Conservation (phyloP, 257 asterid species). For the Apocynum venetum region DNA sequence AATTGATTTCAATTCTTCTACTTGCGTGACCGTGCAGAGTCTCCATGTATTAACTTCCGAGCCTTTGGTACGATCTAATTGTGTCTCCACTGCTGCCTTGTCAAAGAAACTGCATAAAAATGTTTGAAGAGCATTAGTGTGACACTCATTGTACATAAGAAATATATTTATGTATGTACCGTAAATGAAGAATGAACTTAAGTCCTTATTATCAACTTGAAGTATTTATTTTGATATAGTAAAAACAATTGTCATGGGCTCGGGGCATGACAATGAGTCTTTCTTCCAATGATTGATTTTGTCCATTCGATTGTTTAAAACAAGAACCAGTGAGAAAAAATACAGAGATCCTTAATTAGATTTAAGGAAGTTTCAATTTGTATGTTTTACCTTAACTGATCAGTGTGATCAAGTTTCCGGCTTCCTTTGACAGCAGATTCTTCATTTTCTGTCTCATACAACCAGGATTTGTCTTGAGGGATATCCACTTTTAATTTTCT, state of each 20-base stretch:
- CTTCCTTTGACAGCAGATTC: conserved; percentile 53
- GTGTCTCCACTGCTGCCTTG: conserved; percentile 59
- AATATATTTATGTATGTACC: too few relatives aligned
- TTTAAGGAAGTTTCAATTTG: not conserved
- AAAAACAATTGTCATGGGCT: too few relatives aligned
- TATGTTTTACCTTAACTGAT: conserved; percentile 39
- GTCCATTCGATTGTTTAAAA: too few relatives aligned
- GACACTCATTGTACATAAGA: too few relatives aligned
- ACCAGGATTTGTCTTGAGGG: conserved; percentile 36
- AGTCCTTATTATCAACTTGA: too few relatives aligned
- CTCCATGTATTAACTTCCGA: conserved; percentile 36
- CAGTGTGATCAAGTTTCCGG: conserved; percentile 55
- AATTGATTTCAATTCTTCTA: conserved; percentile 60
- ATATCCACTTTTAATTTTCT: conserved; percentile 32
- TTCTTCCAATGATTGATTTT: too few relatives aligned
- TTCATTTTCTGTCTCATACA: conserved; percentile 43
- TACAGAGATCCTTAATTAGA: not conserved
- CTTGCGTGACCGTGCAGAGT: conserved; percentile 65
- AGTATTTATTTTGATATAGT: too few relatives aligned
- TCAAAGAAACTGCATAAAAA: conserved; percentile 49
- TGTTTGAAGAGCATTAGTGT: too few relatives aligned
- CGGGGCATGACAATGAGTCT: too few relatives aligned
- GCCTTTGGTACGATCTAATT: conserved; percentile 37
- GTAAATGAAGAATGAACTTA: too few relatives aligned
- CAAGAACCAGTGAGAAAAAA: too few relatives aligned